phyloP scores from a whole-genome alignment of 2,329 filamentous ascomycete genomes.

The Colletotrichum siamense region DNA sequence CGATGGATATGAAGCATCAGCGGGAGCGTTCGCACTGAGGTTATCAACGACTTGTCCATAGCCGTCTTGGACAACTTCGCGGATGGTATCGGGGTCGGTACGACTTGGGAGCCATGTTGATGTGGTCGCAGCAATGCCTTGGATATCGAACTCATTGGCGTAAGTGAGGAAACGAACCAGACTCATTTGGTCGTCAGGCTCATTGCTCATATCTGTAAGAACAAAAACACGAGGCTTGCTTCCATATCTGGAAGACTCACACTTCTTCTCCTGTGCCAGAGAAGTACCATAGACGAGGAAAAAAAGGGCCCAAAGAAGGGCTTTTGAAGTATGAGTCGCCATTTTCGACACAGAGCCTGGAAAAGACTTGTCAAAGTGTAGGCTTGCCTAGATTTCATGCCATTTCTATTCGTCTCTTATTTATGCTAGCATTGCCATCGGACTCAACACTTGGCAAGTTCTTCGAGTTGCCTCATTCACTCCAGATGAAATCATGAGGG shows the following conservation, averaged over 20 bases:
- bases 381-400: background rate
- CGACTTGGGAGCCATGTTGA: slow-evolving; percentile 49
- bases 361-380: no score
- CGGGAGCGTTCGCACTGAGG: slow-evolving; percentile 51
- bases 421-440: background rate
- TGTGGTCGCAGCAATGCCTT: slow-evolving; percentile 48
- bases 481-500: background rate
- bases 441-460: background rate
- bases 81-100: slow-evolving; percentile 44
- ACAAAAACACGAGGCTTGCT: slow-evolving; percentile 42
- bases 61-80: slow-evolving; percentile 42
- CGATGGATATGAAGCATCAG: slow-evolving; percentile 44
- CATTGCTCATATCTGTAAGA: slow-evolving; percentile 48
- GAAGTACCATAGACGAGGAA: background rate
- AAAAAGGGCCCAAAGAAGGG: background rate
- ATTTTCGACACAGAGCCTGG: background rate
- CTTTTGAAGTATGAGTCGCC: background rate
- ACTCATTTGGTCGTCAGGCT: slow-evolving; percentile 49
- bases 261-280: background rate
- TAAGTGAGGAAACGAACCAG: slow-evolving; percentile 49
- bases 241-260: background rate
- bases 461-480: background rate
- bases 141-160: slow-evolving; percentile 47
- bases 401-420: background rate
- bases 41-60: slow-evolving; percentile 50